phyloP scores from a whole-genome alignment of 768 basidiomycete species.

The Cystofilobasidium ferigula region DNA sequence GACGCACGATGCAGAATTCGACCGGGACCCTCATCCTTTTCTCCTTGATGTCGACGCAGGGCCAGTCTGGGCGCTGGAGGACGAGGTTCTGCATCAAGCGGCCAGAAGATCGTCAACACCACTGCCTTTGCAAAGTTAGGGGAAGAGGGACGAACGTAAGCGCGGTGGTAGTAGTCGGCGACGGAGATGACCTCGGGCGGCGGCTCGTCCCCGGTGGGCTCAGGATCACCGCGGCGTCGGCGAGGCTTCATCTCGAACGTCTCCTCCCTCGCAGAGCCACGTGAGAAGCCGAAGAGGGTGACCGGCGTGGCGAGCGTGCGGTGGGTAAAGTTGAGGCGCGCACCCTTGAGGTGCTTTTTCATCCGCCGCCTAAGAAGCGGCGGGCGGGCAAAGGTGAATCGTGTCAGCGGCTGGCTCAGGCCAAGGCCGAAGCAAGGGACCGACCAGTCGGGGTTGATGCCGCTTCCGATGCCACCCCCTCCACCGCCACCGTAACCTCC shows the following conservation, averaged over 20 bases:
- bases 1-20: background rate
- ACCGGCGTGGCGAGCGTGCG: background rate
- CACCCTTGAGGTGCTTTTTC: background rate
- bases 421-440: background rate
- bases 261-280: background rate
- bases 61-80: background rate
- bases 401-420: no score
- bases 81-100: background rate
- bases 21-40: background rate
- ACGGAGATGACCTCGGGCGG: background rate
- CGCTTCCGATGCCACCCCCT: background rate
- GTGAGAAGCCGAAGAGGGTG: background rate
- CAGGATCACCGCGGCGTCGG: background rate
- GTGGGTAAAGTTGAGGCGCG: background rate
- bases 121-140: background rate
- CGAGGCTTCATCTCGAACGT: background rate
- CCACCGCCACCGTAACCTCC: background rate
- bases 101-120: background rate
- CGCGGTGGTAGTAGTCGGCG: background rate
- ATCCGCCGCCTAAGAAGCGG: background rate
- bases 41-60: conserved; percentile 1
- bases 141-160: background rate
- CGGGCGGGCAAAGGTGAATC: background rate
- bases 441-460: background rate
- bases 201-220: background rate